Evolutionary conservation across 441 rosid species (phyloP).

Genomic region (Codiaeum variegatum): DNA sequence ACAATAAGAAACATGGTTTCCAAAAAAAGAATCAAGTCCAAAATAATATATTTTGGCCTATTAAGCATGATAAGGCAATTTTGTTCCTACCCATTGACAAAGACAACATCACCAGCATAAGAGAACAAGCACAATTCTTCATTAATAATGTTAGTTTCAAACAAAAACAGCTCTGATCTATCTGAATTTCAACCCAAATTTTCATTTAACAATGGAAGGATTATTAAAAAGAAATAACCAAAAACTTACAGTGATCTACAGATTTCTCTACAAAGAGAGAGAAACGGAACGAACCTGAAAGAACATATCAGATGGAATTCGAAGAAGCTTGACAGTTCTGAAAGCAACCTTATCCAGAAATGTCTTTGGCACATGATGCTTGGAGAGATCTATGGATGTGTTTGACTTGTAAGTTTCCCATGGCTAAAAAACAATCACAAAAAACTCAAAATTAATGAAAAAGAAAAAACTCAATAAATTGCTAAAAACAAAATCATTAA

Average conservation of each 20-base stretch:
- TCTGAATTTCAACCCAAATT: neutral
- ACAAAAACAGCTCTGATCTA: neutral
- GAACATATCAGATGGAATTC: slow-evolving; percentile 64
- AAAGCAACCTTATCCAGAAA: slow-evolving; percentile 57
- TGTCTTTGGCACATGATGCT: slow-evolving; percentile 58
- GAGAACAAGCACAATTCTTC: neutral
- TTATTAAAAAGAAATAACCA: neutral
- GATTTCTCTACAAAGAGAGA: neutral
- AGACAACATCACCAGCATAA: neutral
- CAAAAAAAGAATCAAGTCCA: neutral
- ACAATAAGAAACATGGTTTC: neutral
- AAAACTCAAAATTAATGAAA: neutral
- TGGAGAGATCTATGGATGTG: slow-evolving; percentile 56
- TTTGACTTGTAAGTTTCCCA: slow-evolving; percentile 63
- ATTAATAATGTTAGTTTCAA: neutral
- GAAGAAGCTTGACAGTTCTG: slow-evolving; percentile 55
- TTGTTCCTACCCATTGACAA: too few species aligned
- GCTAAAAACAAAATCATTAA: too few species aligned
- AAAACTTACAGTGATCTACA: neutral
- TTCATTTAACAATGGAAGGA: neutral
- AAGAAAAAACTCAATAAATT: neutral
- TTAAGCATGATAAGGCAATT: neutral
- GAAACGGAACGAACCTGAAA: slow-evolving; percentile 47
- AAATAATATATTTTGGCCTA: neutral
- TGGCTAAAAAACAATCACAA: slow-evolving; percentile 39